Evolutionary conservation across 1,284 basidiomycete genomes (phyloP).

Genomic region (Mycena citricolor): DNA sequence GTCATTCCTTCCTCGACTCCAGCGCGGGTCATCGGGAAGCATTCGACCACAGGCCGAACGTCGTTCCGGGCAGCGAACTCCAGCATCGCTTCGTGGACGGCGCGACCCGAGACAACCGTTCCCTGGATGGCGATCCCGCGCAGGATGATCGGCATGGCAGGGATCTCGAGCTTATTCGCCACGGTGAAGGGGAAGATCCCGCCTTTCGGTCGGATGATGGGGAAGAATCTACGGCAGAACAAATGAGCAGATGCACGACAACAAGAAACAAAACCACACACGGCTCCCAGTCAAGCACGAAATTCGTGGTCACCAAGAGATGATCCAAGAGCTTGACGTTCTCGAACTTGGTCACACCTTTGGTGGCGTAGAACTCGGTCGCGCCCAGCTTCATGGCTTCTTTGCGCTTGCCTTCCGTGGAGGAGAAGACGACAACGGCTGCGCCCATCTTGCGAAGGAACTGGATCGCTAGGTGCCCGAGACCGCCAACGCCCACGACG

Average conservation of each 20-base stretch:
- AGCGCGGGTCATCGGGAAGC: slow-evolving; percentile 3
- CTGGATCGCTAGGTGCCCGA: slow-evolving; percentile 51
- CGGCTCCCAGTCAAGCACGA: slow-evolving; percentile 11
- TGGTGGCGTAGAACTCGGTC: slow-evolving; percentile 43
- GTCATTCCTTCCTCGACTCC: slow-evolving; percentile 12
- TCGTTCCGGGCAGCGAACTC: slow-evolving; percentile 11
- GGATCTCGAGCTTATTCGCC: neutral
- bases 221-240: slow-evolving; percentile 3
- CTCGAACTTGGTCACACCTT: slow-evolving; percentile 35
- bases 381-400: slow-evolving; percentile 62
- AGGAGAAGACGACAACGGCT: slow-evolving; percentile 62
- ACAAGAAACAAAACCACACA: slow-evolving; percentile 2
- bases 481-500: slow-evolving; percentile 59
- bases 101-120: neutral
- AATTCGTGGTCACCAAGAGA: slow-evolving; percentile 10
- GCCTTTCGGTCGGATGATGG: slow-evolving; percentile 4
- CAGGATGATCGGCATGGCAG: neutral
- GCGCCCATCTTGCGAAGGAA: slow-evolving; percentile 56
- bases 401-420: slow-evolving; percentile 51
- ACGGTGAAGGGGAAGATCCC: slow-evolving; percentile 8
- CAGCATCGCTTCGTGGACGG: slow-evolving; percentile 3
- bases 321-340: slow-evolving; percentile 18
- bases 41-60: slow-evolving; percentile 4
- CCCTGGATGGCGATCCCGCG: slow-evolving; percentile 1
- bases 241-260: neutral